Evolutionary conservation across 2,329 filamentous ascomycete genomes (phyloP), one percentile per base, ranked within the genome.

Genomic region (Verticillium dahliae): DNA sequence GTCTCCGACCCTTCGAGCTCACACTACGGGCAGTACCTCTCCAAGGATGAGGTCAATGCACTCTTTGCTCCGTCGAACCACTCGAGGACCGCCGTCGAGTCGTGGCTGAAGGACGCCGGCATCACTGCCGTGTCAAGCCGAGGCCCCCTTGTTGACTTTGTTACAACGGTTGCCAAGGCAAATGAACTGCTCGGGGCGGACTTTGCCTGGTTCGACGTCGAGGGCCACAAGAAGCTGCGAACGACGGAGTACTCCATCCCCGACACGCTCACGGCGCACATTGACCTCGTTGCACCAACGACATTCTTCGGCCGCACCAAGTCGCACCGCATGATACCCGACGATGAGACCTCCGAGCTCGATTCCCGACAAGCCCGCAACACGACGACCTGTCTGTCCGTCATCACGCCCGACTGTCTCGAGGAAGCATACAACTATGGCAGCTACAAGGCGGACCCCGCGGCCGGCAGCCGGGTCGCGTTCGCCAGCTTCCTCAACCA

Each of bases 401-500:
- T 69, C 3, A 74, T 83, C 62, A 78, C 77, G n/a, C 81, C 81
- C 3, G 63, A 72, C 4, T 84, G 81, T 64, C 63, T 82, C 60
- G 77, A 78, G 66, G 66, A 76, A 64, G 71, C 81, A 39, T 84
- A 84, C 73, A 79, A 80, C 64, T 74, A 80, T 60, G 74, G 75
- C 57, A 68, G 73, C 63, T 83, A 84, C 69, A 75, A 73, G 39
- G 73, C 79, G 11, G 72, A 78, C 35, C 69, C 74, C 9, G 71
- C 72, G 9, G 75, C 75, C 14, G 81, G 81, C 2, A 82, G 79
- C 67, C 75, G 75, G 22, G 73, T 82, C 14, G 81, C 75, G 18
- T 84, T 85, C 65, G 77, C 76, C 39, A 80, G 76, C 60, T 85
- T 84, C 69, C 70, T 84, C 18, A 80, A 82, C 67, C 67, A 84